Evolutionary conservation across 495 filamentous ascomycete genomes (phyloP).

Genomic region (Neurospora sp.): DNA sequence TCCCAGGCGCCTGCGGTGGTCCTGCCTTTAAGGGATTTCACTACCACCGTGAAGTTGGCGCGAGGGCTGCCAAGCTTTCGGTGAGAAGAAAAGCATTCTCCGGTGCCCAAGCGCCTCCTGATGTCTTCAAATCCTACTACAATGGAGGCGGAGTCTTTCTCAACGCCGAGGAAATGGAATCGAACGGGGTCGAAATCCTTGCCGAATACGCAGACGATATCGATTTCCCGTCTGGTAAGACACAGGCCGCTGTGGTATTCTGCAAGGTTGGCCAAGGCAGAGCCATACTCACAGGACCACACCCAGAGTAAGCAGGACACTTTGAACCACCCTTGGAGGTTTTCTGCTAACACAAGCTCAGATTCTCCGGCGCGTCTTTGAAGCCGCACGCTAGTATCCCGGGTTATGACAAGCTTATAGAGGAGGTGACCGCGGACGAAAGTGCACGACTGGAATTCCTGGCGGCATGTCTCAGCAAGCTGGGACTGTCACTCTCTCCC

Average conservation of each 20-base stretch:
- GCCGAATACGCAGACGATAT: constrained; percentile 69
- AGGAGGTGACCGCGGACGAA: constrained; percentile 62
- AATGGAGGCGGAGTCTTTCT: constrained; percentile 97
- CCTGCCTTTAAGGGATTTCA: constrained; percentile 84
- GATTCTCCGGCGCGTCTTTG: constrained; percentile 77
- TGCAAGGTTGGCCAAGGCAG: constrained; percentile 78
- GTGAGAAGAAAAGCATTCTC: constrained; percentile 53
- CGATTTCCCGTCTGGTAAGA: constrained; percentile 65
- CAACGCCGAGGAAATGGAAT: constrained; percentile 52
- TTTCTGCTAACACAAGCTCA: constrained; percentile 22
- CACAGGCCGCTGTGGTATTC: constrained; percentile 72
- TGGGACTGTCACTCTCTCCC: constrained; percentile 83
- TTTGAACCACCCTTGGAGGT: neutral
- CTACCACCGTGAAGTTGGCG: constrained; percentile 82
- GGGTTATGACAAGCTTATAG: constrained; percentile 57
- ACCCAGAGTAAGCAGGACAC: constrained; percentile 68
- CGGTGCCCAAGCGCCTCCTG: constrained; percentile 41
- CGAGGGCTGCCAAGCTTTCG: constrained; percentile 58
- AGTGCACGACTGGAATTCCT: constrained; percentile 62
- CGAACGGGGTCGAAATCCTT: constrained; percentile 65
- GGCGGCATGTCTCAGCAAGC: constrained; percentile 68
- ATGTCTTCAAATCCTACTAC: constrained; percentile 69
- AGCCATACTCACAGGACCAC: constrained; percentile 75
- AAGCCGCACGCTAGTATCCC: constrained; percentile 49
- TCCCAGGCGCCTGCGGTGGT: constrained; percentile 75